A percentile compares a stretch with the other conserved stretches of the same genome.
Evolutionary conservation across 1,284 basidiomycete genomes (phyloP).

Genomic region (Cyathus olla): DNA sequence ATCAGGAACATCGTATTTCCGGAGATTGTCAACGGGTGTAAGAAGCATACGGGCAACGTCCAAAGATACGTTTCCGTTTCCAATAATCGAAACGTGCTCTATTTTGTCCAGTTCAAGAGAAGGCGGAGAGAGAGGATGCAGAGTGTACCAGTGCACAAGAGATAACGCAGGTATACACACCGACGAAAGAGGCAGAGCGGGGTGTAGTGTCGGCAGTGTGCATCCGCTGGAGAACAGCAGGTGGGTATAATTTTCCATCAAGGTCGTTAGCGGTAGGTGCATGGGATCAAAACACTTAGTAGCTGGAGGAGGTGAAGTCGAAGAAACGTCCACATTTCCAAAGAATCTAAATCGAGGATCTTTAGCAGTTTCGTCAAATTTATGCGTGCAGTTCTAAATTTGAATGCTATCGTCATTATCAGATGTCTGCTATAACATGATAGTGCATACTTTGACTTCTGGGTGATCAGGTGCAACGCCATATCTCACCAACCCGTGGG

Average conservation of each 20-base stretch:
- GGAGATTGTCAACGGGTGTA: conserved; percentile 69
- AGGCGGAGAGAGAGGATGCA: conserved; percentile 78
- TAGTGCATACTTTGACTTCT: conserved; percentile 87
- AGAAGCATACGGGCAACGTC: conserved; percentile 95
- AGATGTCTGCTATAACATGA: neutral
- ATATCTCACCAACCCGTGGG: conserved; percentile 95
- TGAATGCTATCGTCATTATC: neutral
- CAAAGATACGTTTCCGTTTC: conserved; percentile 96
- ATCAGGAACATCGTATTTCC: conserved; percentile 85
- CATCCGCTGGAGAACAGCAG: conserved; percentile 88
- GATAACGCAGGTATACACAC: conserved; percentile 85
- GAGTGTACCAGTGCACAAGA: conserved; percentile 98
- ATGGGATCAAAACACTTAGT: conserved; percentile 46
- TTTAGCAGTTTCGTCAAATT: conserved; percentile 84
- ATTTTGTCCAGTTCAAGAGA: conserved; percentile 72
- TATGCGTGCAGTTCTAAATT: conserved; percentile 94
- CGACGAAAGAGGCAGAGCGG: conserved; percentile 58
- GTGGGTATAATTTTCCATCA: conserved; percentile 83
- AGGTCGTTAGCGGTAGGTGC: conserved; percentile 64
- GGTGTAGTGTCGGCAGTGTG: conserved; percentile 69
- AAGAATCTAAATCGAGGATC: conserved; percentile 90
- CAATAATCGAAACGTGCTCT: conserved; percentile 87
- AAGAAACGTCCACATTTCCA: conserved; percentile 90
- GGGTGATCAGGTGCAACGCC: conserved; percentile 99
- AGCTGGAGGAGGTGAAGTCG: conserved; percentile 51